Base-by-base conservation (phyloP, 371 early-diverging fungal species). In the Smittium culicis region DNA sequence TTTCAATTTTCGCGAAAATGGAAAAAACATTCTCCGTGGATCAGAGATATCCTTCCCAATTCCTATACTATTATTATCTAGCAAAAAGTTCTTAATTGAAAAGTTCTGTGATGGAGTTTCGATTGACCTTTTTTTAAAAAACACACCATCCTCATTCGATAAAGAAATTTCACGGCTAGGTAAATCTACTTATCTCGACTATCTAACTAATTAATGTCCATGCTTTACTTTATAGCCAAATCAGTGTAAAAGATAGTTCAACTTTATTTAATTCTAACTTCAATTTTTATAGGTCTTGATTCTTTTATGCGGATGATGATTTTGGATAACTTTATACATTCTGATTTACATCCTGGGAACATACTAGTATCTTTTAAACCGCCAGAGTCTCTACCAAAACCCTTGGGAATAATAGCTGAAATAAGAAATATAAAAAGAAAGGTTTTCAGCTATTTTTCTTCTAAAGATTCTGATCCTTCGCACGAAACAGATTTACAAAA, bases 281-380 rank as follows among this genome's bases (percentile, higher is more conserved):
- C n/a, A 11, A 45, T 45, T 57, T 57, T 14, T 57, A 84, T 88
- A 69, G 93, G 93, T 58, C 74, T 88, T 61, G 80, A 82, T 35
- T 76, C 81, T 0, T 86, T 86, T 65, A 64, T 79, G 85, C 82
- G 87, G 45, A 96, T 96, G 94, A 80, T 94, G 2, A 86, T 93
- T 30, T 79, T 87, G 61, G 90, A 92, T 74, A 94, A 96, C 73
- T 92, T 92, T 79, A 87, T 91, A 14, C 96, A 96, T 72, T 92
- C 92, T 1, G 94, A 97, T 74, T 74, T 94, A 64, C 95, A 94
- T 68, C 94, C 94, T 0, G 93, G 97, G 28, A 96, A 96, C 73
- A 93, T 95, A 54, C 80, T 93, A 80, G 86, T 96, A 8, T 83
- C 86, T 24, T 93, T 94, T 72, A 79, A 82, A 65, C 85, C 85